Percentiles rank a stretch among this genome's conserved stretches.
phyloP scores from a whole-genome alignment of 768 basidiomycete species.

The Termitomyces sp. region DNA sequence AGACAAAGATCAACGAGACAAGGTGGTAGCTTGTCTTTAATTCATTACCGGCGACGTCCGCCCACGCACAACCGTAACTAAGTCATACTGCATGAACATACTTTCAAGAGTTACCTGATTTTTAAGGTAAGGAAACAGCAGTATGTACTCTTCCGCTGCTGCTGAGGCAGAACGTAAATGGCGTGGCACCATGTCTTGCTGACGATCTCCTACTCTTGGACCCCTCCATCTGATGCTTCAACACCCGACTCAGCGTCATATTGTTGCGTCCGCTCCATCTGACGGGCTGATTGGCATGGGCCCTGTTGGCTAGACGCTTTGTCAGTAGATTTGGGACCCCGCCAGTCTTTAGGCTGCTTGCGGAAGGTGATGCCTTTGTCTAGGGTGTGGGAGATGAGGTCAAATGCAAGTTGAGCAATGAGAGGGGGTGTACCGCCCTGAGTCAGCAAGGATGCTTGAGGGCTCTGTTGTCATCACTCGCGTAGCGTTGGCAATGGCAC shows the following conservation, averaged over 20 bases:
- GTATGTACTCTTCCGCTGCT: conserved; percentile 49
- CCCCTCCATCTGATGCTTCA: conserved; percentile 32
- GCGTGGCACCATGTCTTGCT: conserved; percentile 25
- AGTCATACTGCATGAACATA: too few species aligned
- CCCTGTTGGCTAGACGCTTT: conserved; percentile 26
- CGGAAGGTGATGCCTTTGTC: conserved; percentile 53
- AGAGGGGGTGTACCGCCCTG: conserved; percentile 60
- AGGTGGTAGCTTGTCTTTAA: too few species aligned
- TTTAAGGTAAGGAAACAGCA: too few species aligned
- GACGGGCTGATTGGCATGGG: conserved; percentile 38
- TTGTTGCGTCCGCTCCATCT: conserved; percentile 39
- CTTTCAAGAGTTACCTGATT: too few species aligned
- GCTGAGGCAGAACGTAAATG: conserved; percentile 51
- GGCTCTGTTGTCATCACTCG: conserved; percentile 85
- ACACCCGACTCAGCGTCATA: conserved; percentile 43
- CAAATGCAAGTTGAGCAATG: conserved; percentile 62
- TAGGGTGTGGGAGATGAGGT: conserved; percentile 64
- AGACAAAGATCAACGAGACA: too few species aligned
- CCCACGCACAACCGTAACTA: too few species aligned
- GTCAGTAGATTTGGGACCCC: conserved; percentile 24
- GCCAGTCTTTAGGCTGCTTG: too few species aligned
- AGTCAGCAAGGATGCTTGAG: conserved; percentile 68
- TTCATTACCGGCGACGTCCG: too few species aligned
- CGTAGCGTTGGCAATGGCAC: conserved; percentile 78
- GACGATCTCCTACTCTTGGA: conserved; percentile 32